Evolutionary conservation across 1,284 basidiomycete genomes (phyloP), one percentile per base, ranked within the genome.

Genomic region (Boletellus dicymbophilus): DNA sequence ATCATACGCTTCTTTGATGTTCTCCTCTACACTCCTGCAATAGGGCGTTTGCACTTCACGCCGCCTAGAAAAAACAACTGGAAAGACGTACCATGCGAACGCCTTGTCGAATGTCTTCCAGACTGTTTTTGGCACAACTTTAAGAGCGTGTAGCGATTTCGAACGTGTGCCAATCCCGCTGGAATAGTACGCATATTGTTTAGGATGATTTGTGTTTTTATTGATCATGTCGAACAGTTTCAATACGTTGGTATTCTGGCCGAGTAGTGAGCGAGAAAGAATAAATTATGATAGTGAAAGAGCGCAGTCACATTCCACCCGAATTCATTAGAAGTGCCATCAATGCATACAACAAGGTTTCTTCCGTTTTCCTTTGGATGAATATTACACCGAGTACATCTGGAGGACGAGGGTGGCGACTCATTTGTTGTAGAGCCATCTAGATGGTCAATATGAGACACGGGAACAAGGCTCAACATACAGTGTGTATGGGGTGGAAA

Each of bases 141-240:
- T 26, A 36, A 64, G 3, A 27, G 61, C 18, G 40, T 60, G 33
- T 33, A 59, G 3, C 34, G 61, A 52, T 33, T 56, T 64, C 2
- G 58, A 66, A 33, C 63, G 58, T 1, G 70, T 73, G 23, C 72
- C 72, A 36, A 75, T 68, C 0, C 71, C 71, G 39, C 72, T 73
- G 33, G 64, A 65, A 52, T 73, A 74, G 48, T 63, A 74, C 2
- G 63, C 64, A 6, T 56, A 42, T 51, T 71, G 69, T 20, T 54
- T 38, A 11, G 53, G 58, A 6, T 28, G 13, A 6, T 18, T 30
- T 7, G 43, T 38, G 42, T 60, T 49, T 16, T 60, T 55, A n/a
- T 62, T 38, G n/a, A 71, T 51, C 9, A 56, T 56, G 26, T 52
- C 51, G 30, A 69, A 70, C 2, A 71, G 46, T 43, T 72, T 69